Evolutionary conservation across 1,284 basidiomycete species (phyloP), one percentile per base, ranked within the genome.

Genomic region (Golubevia sp.): DNA sequence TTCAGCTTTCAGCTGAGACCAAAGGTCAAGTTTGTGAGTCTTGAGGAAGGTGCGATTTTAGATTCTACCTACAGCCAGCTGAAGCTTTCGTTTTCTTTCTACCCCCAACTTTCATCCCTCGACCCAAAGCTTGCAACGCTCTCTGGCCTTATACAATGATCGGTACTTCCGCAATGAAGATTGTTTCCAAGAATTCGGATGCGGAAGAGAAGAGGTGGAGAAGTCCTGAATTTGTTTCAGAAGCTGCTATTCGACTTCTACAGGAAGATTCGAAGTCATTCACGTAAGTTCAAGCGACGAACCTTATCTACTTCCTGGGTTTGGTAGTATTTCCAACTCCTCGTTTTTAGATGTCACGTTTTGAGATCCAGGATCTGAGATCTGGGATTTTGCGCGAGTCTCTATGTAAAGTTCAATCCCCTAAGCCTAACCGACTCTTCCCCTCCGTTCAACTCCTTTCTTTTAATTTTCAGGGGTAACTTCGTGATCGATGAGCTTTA

Each of bases 141-240:
- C 68, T 81, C 24, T 81, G 78, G 78, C 78, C 78, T 1, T 79
- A 74, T 66, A 81, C 78, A 13, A 57, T 77, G 7, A 79, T 81
- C 51, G 78, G 75, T 11, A 81, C 78, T 2, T 66, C 62, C 0
- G 78, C 78, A 2, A 81, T 81, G 78, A 71, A 73, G 56, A 71
- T 79, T 59, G 78, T 81, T n/a, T 56, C 48, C 26, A 64, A 62
- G 30, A 60, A 76, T 56, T 68, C 68, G 2, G 62, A 49, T 1
- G 65, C 63, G 1, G 65, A 76, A 50, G 73, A 77, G 59, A 56
- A 64, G 2, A 38, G 48, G 0, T 79, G 77, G 77, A 53, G 78
- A 13, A 62, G 38, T 23, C 78, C 78, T 0, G 44, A 50, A 2
- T 76, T 81, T 44, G 67, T 81, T 7, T 58, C 69, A 0, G 68